Conservation (phyloP, 768 basidiomycete genomes). For the Baorangia bicolor region DNA sequence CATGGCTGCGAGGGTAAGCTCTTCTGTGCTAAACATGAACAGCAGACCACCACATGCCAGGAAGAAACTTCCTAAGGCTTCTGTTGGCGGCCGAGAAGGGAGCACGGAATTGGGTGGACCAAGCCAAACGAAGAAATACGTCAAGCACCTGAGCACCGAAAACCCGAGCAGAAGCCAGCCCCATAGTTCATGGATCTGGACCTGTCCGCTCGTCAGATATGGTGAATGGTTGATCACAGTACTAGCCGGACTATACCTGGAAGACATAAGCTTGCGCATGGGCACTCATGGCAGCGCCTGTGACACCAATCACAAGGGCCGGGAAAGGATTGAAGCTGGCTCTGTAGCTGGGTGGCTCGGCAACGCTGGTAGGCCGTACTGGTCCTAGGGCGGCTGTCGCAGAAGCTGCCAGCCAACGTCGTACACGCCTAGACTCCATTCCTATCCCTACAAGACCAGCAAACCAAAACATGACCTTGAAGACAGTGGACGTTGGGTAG, state of each 20-base stretch:
- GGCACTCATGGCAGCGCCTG: constrained; percentile 90
- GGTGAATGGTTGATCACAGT: background rate
- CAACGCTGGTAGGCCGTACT: constrained; percentile 34
- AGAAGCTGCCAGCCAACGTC: constrained; percentile 70
- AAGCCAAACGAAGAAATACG: constrained; percentile 95
- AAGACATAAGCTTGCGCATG: constrained; percentile 92
- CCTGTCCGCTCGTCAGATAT: constrained; percentile 40
- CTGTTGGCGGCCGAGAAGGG: constrained; percentile 91
- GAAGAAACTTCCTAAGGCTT: constrained; percentile 85
- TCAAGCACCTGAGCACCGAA: constrained; percentile 76
- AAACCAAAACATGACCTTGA: constrained; percentile 89
- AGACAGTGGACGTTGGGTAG: background rate
- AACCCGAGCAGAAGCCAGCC: constrained; percentile 81
- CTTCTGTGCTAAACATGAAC: constrained; percentile 90
- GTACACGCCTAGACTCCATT: constrained; percentile 74
- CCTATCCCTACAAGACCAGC: constrained; percentile 88
- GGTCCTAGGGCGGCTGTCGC: constrained; percentile 39
- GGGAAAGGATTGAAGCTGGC: constrained; percentile 91
- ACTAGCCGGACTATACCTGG: constrained; percentile 45
- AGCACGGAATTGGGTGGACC: constrained; percentile 79
- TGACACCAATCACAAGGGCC: constrained; percentile 90
- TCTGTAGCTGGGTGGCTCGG: constrained; percentile 70
- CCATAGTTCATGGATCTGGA: constrained; percentile 91
- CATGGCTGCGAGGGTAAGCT: constrained; percentile 90
- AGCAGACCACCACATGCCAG: constrained; percentile 84